Evolutionary conservation across 1,284 basidiomycete species (phyloP).

Genomic region (Schizophyllum commune): DNA sequence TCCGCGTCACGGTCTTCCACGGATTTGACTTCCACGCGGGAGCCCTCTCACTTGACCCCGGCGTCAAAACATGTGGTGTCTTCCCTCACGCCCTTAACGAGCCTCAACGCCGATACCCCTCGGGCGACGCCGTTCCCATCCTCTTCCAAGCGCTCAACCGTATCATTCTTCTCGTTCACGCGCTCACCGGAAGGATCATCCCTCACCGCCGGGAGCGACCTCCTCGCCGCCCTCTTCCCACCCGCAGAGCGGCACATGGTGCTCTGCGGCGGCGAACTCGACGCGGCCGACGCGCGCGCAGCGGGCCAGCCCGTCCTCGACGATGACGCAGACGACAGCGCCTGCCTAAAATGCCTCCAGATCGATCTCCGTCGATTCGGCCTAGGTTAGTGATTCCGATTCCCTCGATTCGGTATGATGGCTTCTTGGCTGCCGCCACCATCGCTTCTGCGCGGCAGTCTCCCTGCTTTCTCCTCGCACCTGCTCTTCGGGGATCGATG

Average conservation of each 20-base stretch:
- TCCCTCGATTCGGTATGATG: conserved; percentile 1
- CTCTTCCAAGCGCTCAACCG: conserved; percentile 8
- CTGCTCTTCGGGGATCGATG: background rate
- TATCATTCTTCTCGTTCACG: conserved; percentile 71
- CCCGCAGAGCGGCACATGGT: conserved; percentile 64
- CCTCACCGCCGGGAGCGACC: conserved; percentile 53
- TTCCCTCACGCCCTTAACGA: conserved; percentile 16
- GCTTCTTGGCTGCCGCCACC: background rate
- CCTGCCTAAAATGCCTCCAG: conserved; percentile 54
- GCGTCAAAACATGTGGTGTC: conserved; percentile 25
- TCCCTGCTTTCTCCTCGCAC: background rate
- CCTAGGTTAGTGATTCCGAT: conserved; percentile 37
- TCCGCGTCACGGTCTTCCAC: conserved; percentile 5
- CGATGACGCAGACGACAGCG: conserved; percentile 23
- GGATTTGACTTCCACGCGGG: conserved; percentile 2
- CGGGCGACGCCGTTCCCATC: background rate
- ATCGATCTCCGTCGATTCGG: conserved; percentile 65
- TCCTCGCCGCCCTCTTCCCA: conserved; percentile 59
- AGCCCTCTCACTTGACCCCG: conserved; percentile 24
- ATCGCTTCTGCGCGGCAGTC: background rate
- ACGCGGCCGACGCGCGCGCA: conserved; percentile 39
- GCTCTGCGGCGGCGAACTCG: conserved; percentile 60
- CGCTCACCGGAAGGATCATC: conserved; percentile 68
- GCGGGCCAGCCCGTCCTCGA: conserved; percentile 25
- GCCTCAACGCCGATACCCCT: background rate